phyloP scores from a whole-genome alignment of 2,329 filamentous ascomycete genomes.

The Cladosporium sp. region DNA sequence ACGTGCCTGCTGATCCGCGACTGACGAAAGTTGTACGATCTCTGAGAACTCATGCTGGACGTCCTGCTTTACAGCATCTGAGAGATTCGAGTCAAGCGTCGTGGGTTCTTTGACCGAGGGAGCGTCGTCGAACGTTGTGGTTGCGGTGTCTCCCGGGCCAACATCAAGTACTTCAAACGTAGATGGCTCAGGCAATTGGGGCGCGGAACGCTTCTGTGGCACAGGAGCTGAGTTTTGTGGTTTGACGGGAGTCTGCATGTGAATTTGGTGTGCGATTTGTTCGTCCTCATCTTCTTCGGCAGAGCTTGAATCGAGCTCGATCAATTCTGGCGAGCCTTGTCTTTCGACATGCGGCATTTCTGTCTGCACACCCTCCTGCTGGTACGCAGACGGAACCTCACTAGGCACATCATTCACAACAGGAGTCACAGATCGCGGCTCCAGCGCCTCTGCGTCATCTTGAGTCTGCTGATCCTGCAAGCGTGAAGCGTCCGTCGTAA shows the following conservation, averaged over 20 bases:
- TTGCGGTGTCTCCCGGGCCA: not conserved
- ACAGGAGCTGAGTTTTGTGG: not conserved
- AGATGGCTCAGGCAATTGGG: not conserved
- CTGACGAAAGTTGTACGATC: not conserved
- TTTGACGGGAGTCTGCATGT: not conserved
- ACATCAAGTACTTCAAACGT: not conserved
- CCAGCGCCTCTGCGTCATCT: too few species aligned
- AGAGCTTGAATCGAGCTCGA: conserved; percentile 24
- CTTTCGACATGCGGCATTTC: too few species aligned
- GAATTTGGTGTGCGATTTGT: not conserved
- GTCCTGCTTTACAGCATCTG: not conserved
- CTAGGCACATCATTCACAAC: too few species aligned
- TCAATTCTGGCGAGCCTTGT: conserved; percentile 13
- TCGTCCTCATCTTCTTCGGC: conserved; percentile 21
- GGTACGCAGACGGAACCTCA: too few species aligned
- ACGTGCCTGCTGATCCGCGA: not conserved
- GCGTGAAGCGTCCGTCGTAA: too few species aligned
- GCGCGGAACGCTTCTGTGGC: not conserved
- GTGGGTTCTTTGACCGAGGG: not conserved
- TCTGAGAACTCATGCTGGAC: not conserved
- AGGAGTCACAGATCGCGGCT: too few species aligned
- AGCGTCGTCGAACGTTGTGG: too few species aligned
- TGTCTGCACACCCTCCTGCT: too few species aligned
- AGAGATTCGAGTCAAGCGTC: not conserved
- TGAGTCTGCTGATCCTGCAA: too few species aligned